Conservation (phyloP, 2,329 filamentous ascomycete genomes). For the Fusarium miscanthi region DNA sequence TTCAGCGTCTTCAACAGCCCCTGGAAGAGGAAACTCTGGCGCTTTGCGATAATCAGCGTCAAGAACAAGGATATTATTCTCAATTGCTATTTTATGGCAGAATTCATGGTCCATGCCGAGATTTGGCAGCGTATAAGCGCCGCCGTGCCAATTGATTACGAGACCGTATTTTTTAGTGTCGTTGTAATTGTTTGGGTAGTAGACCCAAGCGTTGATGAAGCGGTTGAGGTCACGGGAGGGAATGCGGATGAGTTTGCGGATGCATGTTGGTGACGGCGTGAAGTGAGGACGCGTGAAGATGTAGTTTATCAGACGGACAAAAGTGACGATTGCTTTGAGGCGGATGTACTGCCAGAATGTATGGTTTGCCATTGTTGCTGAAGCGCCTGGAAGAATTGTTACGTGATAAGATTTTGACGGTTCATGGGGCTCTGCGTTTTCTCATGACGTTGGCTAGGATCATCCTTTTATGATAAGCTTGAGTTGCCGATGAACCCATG, state of each 20-base stretch:
- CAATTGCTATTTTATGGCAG: conserved; percentile 48
- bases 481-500: neutral
- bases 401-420: fast-evolving
- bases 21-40: conserved; percentile 55
- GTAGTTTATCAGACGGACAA: conserved; percentile 33
- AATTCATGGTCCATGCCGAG: conserved; percentile 54
- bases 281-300: conserved; percentile 20
- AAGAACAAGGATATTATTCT: conserved; percentile 42
- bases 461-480: neutral
- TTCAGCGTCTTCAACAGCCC: conserved; percentile 46
- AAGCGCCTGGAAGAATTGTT: fast-evolving
- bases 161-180: conserved; percentile 27
- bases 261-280: conserved; percentile 10
- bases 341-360: conserved; percentile 22
- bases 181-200: conserved; percentile 28
- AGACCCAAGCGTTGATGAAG: conserved; percentile 46
- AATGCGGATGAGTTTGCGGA: conserved; percentile 35
- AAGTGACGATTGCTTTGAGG: conserved; percentile 25
- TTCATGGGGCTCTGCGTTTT: neutral
- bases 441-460: neutral
- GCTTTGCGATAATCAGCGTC: conserved; percentile 55
- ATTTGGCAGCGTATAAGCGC: conserved; percentile 50
- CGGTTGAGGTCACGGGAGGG: conserved; percentile 45
- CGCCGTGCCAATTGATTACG: conserved; percentile 52
- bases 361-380: conserved; percentile 4